phyloP scores from a whole-genome alignment of 139 green algal species.

The Chlorella vulgaris region DNA sequence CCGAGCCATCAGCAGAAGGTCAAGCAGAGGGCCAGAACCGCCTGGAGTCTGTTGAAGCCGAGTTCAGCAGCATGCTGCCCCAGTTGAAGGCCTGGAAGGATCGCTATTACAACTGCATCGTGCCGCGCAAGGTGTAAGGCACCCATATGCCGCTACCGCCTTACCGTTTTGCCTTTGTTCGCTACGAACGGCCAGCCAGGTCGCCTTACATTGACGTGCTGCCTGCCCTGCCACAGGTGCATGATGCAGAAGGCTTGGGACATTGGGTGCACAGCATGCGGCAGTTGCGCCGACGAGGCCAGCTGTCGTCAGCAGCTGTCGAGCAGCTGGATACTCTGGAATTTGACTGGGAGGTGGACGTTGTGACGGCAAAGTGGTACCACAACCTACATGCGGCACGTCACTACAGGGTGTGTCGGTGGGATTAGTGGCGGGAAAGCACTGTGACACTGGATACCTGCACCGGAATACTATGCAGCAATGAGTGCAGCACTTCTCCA shows the following conservation, averaged over 20 bases:
- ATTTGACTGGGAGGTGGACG: conserved; percentile 54
- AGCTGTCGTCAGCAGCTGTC: conserved; percentile 19
- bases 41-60: not conserved
- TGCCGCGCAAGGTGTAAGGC: conserved; percentile 30
- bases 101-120: conserved; percentile 42
- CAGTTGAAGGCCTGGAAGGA: conserved; percentile 41
- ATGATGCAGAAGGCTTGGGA: conserved; percentile 39
- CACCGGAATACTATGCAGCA: not conserved
- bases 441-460: not conserved
- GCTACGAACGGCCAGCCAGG: too few species aligned
- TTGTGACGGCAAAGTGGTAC: conserved; percentile 41
- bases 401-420: conserved; percentile 33
- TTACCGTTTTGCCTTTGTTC: too few species aligned
- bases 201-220: not conserved
- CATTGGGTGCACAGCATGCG: conserved; percentile 46
- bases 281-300: conserved; percentile 7
- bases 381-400: conserved; percentile 36
- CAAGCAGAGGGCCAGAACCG: too few species aligned
- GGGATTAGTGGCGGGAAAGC: not conserved
- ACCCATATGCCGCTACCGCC: not conserved
- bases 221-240: conserved; percentile 11
- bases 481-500: not conserved
- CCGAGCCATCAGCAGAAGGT: too few species aligned
- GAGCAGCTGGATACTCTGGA: conserved; percentile 38
- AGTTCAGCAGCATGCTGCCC: conserved; percentile 41